Base-by-base conservation (phyloP, 306 rosid species). In the Chamaecrista fasciculata region DNA sequence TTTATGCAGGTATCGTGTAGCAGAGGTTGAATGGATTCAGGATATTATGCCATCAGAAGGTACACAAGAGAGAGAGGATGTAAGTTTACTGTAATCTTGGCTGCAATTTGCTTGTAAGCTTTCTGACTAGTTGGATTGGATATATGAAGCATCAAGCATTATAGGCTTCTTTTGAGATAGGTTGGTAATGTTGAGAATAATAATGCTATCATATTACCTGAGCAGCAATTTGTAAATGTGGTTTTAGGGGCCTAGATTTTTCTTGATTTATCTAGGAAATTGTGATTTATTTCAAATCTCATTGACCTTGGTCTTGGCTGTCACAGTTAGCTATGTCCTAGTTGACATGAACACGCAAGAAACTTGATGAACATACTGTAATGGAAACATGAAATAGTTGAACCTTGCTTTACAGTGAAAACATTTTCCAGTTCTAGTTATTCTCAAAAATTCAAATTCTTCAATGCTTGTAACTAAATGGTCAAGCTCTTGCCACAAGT, bases 21-120 rank as follows among this genome's bases (percentile, higher is more conserved):
- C 96, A 50, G 91, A 94, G 82, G 84, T 91, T 69, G 96, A 94
- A 81, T 94, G 97, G 97, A 74, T 85, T 50, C 84, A 84, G 11
- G 99, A 94, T 76, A 71, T 76, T 58, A 69, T 23, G 76, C 91
- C 92, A 9, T 69, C 82, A 5, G 91, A 85, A 81, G 97, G 97
- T 67, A 69, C 95, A 66, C 63, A n/a, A 67, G 97, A 89, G 69
- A 89, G 84, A 82, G 78, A 72, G 29, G 86, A 66, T 24, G 99
- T 88, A 79, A 86, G 86, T 78, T 81, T 66, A 28, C 76, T 60
- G 11, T 31, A 52, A 36, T 44, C 67, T 59, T 67, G 61, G 25
- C 79, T 79, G 14, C 14, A 55, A 50, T 71, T 61, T 68, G 23
- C 34, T 58, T 42, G 11, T 61, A 64, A 44, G 60, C 19, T 20